Base-by-base conservation (phyloP, 2,329 filamentous ascomycete genomes). In the Didymella keratinophila region DNA sequence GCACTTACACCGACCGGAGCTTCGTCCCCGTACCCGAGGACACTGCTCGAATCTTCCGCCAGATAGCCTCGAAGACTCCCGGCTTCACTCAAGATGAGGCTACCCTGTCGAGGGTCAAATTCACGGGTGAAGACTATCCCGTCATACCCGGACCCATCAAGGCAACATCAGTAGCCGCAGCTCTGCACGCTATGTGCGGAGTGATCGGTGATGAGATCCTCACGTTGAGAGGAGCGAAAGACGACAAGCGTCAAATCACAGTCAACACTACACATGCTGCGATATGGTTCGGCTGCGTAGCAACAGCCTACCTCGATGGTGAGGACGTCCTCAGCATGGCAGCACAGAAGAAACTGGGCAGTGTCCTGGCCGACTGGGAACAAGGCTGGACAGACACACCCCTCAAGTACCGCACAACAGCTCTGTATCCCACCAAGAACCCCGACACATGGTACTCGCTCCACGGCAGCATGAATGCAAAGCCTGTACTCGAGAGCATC, bases 261-360 rank as follows among this genome's bases (percentile, higher is more conserved):
- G 72, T 84, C 53, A 77, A 84, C 63, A 83, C 81, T 0, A 80
- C 81, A 20, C 80, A 83, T 30, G 76, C 78, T 1, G 78, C 73
- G 0, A 67, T 84, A 8, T 84, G 78, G 75, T 75, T 81, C 32
- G 80, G 74, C 7, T 78, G 76, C 10, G 71, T 78, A 0, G 76
- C 76, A 14, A 72, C 78, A 1, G 74, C 73, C 1, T 75, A 74
- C 34, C 65, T 82, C 11, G 73, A 78, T 37, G 78, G 77, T n/a
- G 52, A 62, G n/a, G 62, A 65, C 12, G 57, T 57, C 2, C 46
- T 62, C 11, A 9, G 65, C 75, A 32, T 68, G 62, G 42, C 68
- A 67, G 52, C 47, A 54, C 58, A 74, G 16, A 69, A 70, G 10
- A 71, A 72, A 58, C 58, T 77, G 52, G 51, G 43, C 7, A 66